Evolutionary conservation across 2,329 filamentous ascomycete genomes (phyloP).

Genomic region (Cladophialophora bantiana): DNA sequence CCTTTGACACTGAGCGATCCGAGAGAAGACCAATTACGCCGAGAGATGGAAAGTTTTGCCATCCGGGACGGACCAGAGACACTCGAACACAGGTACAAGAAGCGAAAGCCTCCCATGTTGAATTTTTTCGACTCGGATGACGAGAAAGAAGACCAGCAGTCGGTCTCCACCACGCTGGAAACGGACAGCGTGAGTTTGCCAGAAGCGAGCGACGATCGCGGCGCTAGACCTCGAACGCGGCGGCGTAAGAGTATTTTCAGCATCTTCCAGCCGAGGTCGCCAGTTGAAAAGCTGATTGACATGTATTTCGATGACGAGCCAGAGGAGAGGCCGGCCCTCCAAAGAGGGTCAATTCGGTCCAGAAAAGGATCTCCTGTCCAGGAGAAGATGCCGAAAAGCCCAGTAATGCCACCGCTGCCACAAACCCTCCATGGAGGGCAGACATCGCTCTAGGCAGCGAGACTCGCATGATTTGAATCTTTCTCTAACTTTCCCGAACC

Average conservation of each 20-base stretch:
- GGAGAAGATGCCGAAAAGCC: constrained; percentile 17
- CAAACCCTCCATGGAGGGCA: constrained; percentile 7
- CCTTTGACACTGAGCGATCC: constrained; percentile 27
- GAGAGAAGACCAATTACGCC: constrained; percentile 33
- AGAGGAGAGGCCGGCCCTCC: constrained; percentile 18
- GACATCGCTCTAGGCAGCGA: neutral
- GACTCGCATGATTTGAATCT: neutral
- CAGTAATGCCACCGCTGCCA: constrained; percentile 21
- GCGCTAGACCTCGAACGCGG: constrained; percentile 7
- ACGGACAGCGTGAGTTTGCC: neutral
- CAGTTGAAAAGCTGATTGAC: constrained; percentile 37
- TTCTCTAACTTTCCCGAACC: constrained; percentile 1
- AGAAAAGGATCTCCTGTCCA: constrained; percentile 20
- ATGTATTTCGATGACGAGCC: constrained; percentile 37
- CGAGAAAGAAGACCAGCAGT: constrained; percentile 7
- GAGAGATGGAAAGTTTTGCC: constrained; percentile 35
- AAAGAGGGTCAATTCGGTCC: constrained; percentile 12
- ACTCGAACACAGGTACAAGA: constrained; percentile 28
- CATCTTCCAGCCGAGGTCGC: constrained; percentile 32
- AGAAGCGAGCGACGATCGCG: neutral
- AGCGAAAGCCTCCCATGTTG: constrained; percentile 19
- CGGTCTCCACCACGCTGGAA: neutral
- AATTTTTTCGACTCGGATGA: constrained; percentile 24
- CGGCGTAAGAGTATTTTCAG: constrained; percentile 35
- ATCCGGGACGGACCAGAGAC: constrained; percentile 31